These are phyloP conservation scores for Neurospora tetrasperma DNA, from an alignment of 495 filamentous ascomycete genomes.

Conservation along the genomic window DNA sequence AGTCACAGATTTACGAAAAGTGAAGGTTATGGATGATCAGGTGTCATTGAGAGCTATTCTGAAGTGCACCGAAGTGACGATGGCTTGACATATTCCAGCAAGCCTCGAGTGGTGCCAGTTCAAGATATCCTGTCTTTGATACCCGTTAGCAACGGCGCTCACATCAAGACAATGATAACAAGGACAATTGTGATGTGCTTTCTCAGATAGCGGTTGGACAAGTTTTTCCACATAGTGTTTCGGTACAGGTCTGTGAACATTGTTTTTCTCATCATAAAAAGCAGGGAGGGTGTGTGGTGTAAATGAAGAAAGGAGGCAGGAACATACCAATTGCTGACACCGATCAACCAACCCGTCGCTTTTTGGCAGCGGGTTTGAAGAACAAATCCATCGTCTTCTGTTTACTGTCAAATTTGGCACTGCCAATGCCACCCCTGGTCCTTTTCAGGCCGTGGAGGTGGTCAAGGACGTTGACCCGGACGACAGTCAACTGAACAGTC, in stretches of 20 bases:
- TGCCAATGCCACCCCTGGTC: conserved; percentile 68
- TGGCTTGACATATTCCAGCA: background rate
- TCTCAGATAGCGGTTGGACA: conserved; percentile 78
- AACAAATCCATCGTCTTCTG: conserved; percentile 72
- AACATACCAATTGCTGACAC: conserved; percentile 22
- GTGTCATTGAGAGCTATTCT: background rate
- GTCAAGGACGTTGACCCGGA: conserved; percentile 48
- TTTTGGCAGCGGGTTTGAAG: conserved; percentile 45
- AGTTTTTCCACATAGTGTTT: conserved; percentile 51
- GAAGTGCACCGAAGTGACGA: background rate
- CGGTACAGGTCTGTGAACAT: conserved; percentile 78
- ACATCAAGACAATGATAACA: conserved; percentile 3
- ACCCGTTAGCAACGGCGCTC: conserved; percentile 16
- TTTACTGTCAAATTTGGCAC: conserved; percentile 55
- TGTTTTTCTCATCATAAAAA: conserved; percentile 52
- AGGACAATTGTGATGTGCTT: conserved; percentile 8
- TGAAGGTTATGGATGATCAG: background rate
- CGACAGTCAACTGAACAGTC: conserved; percentile 28
- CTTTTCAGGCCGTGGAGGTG: conserved; percentile 67
- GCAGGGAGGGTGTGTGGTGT: background rate
- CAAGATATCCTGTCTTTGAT: background rate
- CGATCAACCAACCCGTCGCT: conserved; percentile 23
- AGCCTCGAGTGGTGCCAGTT: background rate
- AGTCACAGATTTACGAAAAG: background rate
- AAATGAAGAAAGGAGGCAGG: conserved; percentile 10